These are phyloP conservation scores for Conidiobolus incongruus DNA, from an alignment of 371 early-diverging fungal genomes.

Conservation along the genomic window DNA sequence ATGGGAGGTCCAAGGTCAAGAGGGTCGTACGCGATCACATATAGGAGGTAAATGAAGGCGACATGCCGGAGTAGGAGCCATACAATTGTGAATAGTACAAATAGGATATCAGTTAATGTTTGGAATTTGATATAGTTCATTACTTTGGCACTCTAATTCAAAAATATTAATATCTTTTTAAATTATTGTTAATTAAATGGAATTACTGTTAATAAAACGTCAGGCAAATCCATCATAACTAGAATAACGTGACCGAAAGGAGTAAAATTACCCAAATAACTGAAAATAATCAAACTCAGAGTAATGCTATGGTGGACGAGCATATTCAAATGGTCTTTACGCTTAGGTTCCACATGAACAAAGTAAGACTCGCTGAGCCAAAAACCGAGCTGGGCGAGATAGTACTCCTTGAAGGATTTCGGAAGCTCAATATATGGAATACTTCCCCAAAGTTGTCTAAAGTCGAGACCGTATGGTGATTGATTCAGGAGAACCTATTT, in stretches of 20 bases:
- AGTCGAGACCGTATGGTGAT: background rate
- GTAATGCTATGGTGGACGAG: slow-evolving; percentile 64
- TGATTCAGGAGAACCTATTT: background rate
- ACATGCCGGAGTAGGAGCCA: slow-evolving; percentile 59
- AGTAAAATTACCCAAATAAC: slow-evolving; percentile 47
- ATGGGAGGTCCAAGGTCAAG: slow-evolving; percentile 13
- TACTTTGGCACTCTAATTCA: slow-evolving; percentile 29
- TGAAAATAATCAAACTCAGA: slow-evolving; percentile 29
- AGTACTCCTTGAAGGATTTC: slow-evolving; percentile 31
- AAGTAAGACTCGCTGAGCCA: slow-evolving; percentile 56
- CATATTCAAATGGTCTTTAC: slow-evolving; percentile 60
- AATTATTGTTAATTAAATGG: no score
- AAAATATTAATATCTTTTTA: slow-evolving; percentile 1
- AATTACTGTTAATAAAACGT: slow-evolving; percentile 49
- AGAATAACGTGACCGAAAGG: slow-evolving; percentile 60
- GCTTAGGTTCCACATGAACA: slow-evolving; percentile 44
- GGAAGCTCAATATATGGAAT: background rate
- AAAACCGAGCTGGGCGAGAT: slow-evolving; percentile 50
- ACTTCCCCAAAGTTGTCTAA: background rate
- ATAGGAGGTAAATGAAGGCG: slow-evolving; percentile 26
- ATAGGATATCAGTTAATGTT: slow-evolving; percentile 32
- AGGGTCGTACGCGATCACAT: slow-evolving; percentile 24
- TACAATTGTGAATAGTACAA: slow-evolving; percentile 48
- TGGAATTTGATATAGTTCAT: slow-evolving; percentile 42
- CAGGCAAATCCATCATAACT: slow-evolving; percentile 59